phyloP scores from a whole-genome alignment of 495 filamentous ascomycete species.

The Tetracladium setigerum region DNA sequence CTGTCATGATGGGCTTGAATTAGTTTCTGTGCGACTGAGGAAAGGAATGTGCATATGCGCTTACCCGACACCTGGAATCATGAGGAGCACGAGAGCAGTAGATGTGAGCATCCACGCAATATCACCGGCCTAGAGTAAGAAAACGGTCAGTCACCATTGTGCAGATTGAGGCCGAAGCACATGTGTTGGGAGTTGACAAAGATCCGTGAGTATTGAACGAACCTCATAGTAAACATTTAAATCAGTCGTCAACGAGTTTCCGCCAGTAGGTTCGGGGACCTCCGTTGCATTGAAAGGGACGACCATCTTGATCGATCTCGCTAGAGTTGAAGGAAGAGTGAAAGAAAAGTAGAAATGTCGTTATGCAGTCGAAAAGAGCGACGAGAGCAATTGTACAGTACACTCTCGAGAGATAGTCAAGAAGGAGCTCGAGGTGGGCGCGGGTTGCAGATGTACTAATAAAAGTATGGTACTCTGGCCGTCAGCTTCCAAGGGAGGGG shows the following conservation, averaged over 20 bases:
- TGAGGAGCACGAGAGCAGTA: constrained; percentile 86
- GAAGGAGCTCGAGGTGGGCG: too few relatives aligned
- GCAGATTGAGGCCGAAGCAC: not conserved
- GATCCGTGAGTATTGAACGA: constrained; percentile 5
- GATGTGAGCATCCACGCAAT: constrained; percentile 87
- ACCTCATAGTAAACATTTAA: constrained; percentile 82
- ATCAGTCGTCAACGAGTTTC: constrained; percentile 64
- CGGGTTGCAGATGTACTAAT: too few relatives aligned
- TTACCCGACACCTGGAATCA: constrained; percentile 90
- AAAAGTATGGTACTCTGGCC: too few relatives aligned
- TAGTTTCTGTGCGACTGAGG: constrained; percentile 7
- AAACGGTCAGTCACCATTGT: too few relatives aligned
- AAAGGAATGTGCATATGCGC: constrained; percentile 19
- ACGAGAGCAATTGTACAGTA: too few relatives aligned
- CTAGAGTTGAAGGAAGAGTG: not conserved
- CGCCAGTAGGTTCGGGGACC: constrained; percentile 43
- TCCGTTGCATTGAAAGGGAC: constrained; percentile 54
- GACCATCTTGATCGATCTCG: constrained; percentile 31
- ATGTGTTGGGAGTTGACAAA: not conserved
- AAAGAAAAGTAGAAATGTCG: not conserved
- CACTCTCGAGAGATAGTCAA: too few relatives aligned
- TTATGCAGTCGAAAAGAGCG: not conserved
- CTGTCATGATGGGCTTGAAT: constrained; percentile 26
- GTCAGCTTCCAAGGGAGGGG: too few relatives aligned
- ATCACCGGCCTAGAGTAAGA: constrained; percentile 59